Percentiles rank a stretch among this genome's conserved stretches.
These are phyloP conservation scores for Kluyveromyces dobzhanskii DNA, from an alignment of 805 yeast species.

Conservation along the genomic window DNA sequence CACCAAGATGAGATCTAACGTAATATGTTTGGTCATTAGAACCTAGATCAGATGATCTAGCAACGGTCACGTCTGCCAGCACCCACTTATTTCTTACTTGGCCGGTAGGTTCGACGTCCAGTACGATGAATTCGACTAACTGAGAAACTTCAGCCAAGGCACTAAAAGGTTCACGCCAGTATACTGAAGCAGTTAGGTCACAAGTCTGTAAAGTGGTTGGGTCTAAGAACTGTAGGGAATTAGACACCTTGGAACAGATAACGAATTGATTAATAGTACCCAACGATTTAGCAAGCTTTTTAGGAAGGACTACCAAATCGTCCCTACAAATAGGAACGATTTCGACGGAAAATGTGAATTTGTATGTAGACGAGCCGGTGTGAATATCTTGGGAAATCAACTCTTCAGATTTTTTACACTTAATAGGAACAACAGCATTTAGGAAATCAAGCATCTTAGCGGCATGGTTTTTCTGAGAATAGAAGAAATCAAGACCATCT, in stretches of 20 bases:
- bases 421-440: conserved; percentile 75
- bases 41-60: conserved; percentile 86
- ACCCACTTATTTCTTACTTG: conserved; percentile 66
- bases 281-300: conserved; percentile 70
- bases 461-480: conserved; percentile 83
- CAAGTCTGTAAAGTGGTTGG: conserved; percentile 72
- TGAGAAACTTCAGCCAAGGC: conserved; percentile 70
- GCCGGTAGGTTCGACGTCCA: conserved; percentile 92
- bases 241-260: conserved; percentile 76
- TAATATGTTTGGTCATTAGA: conserved; percentile 74
- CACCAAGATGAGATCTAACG: conserved; percentile 89
- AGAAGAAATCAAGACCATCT: conserved; percentile 94
- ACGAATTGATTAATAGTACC: conserved; percentile 80
- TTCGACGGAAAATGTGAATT: conserved; percentile 88
- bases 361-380: conserved; percentile 78
- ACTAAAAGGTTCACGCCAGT: conserved; percentile 77
- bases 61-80: conserved; percentile 83
- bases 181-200: conserved; percentile 61
- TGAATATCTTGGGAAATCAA: conserved; percentile 88
- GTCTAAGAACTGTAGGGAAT: conserved; percentile 79
- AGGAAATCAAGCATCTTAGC: conserved; percentile 89
- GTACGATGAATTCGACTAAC: conserved; percentile 76
- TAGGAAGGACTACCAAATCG: conserved; percentile 87
- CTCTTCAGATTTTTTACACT: conserved; percentile 79
- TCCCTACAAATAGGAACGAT: conserved; percentile 96